A percentile compares a stretch with the other conserved stretches of the same genome.
phyloP scores from a whole-genome alignment of 1,139 yeast genomes.

The Debaryomyces udenii region DNA sequence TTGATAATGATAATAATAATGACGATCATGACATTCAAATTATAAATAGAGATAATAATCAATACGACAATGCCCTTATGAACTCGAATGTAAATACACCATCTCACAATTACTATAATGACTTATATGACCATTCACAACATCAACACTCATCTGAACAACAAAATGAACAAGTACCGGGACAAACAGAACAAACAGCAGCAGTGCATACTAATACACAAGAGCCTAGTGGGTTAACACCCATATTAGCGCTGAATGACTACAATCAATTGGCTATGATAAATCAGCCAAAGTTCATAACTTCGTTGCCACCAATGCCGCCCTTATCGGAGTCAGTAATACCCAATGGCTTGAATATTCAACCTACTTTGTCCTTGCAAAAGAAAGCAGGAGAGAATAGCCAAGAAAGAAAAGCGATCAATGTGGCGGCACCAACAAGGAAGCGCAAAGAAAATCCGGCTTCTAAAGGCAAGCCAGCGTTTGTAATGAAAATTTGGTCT shows the following conservation, averaged over 20 bases:
- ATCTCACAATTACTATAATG: slow-evolving; percentile 17
- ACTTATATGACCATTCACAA: slow-evolving; percentile 17
- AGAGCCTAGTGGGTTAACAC: slow-evolving; percentile 17
- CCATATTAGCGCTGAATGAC: slow-evolving; percentile 15
- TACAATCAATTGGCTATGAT: slow-evolving; percentile 19
- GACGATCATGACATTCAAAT: slow-evolving; percentile 40
- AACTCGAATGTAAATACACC: slow-evolving; percentile 13
- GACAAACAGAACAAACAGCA: slow-evolving; percentile 11
- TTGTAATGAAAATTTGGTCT: slow-evolving; percentile 90
- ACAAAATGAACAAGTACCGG: slow-evolving; percentile 3
- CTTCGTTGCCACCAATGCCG: slow-evolving; percentile 34
- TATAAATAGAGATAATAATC: slow-evolving; percentile 30
- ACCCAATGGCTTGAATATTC: slow-evolving; percentile 27
- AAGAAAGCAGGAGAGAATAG: slow-evolving; percentile 10
- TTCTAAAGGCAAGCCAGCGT: slow-evolving; percentile 69
- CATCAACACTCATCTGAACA: slow-evolving; percentile 11
- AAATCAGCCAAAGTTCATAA: slow-evolving; percentile 19
- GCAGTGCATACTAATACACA: slow-evolving; percentile 4
- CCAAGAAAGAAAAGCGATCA: slow-evolving; percentile 8
- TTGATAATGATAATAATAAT: slow-evolving; percentile 16
- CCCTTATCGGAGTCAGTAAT: slow-evolving; percentile 42
- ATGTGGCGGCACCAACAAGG: slow-evolving; percentile 17
- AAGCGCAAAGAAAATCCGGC: slow-evolving; percentile 38
- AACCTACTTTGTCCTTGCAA: slow-evolving; percentile 15
- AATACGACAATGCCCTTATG: slow-evolving; percentile 16